Conservation (phyloP, 2,329 filamentous ascomycete species). For the Penicillium nordicum region DNA sequence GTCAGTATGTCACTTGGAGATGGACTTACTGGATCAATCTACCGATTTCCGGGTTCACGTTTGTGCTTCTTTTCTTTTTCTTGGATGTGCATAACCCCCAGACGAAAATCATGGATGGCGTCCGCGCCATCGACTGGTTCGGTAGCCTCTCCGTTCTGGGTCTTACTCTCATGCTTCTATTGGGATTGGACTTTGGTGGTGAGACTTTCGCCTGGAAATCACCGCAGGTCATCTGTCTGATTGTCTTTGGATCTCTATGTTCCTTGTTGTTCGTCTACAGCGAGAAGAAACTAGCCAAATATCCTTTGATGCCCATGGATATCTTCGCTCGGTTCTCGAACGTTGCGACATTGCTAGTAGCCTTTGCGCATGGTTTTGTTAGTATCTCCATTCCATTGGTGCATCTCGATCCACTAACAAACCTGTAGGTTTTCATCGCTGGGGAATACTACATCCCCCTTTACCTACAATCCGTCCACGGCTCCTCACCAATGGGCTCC, state of each 20-base stretch:
- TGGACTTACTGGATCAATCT: constrained; percentile 58
- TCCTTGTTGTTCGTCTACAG: constrained; percentile 55
- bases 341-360: constrained; percentile 53
- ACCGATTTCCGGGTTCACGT: constrained; percentile 49
- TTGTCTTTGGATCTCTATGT: constrained; percentile 51
- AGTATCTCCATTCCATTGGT: neutral
- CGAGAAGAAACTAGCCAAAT: constrained; percentile 61
- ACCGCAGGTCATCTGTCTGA: constrained; percentile 53
- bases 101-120: constrained; percentile 48
- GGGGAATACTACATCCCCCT: constrained; percentile 69
- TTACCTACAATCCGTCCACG: constrained; percentile 67
- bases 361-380: constrained; percentile 49
- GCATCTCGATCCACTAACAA: neutral
- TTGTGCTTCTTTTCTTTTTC: constrained; percentile 50
- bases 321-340: constrained; percentile 58
- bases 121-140: constrained; percentile 54
- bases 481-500: constrained; percentile 59
- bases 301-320: constrained; percentile 66
- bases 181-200: constrained; percentile 55
- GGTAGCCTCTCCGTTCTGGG: constrained; percentile 52
- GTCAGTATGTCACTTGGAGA: constrained; percentile 45
- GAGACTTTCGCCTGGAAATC: constrained; percentile 53
- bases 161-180: constrained; percentile 51
- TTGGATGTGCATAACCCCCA: constrained; percentile 56
- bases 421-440: constrained; percentile 58